Conservation (phyloP, 768 basidiomycete species). For the Dentipellis fragilis region DNA sequence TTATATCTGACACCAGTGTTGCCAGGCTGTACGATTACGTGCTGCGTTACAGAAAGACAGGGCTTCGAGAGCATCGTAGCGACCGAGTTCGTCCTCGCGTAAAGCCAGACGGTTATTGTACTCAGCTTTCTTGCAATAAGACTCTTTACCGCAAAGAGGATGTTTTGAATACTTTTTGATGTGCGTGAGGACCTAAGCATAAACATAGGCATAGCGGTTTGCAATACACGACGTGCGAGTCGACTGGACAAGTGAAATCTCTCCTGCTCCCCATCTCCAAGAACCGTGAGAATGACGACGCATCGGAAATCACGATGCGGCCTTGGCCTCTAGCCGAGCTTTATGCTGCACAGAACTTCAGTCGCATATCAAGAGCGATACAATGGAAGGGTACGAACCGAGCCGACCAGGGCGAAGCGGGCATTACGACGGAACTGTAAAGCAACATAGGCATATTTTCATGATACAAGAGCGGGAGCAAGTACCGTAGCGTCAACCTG, state of each 20-base stretch:
- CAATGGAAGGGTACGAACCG: constrained; percentile 37
- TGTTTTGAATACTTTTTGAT: constrained; percentile 20
- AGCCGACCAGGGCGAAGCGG: constrained; percentile 60
- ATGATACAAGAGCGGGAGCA: background rate
- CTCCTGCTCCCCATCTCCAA: background rate
- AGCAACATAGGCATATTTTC: background rate
- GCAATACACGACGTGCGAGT: constrained; percentile 5
- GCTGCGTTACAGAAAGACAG: constrained; percentile 28
- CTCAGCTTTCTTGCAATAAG: no score
- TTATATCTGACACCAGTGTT: background rate
- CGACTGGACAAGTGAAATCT: constrained; percentile 1
- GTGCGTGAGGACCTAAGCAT: constrained; percentile 9
- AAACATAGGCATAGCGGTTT: constrained; percentile 9
- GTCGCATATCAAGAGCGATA: background rate
- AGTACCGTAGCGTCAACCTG: constrained; percentile 76
- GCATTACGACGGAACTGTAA: constrained; percentile 80
- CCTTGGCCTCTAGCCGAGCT: constrained; percentile 55
- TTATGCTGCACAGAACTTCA: constrained; percentile 36
- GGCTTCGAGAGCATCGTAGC: constrained; percentile 1
- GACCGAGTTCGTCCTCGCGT: background rate
- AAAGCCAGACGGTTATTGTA: no score
- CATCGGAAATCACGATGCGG: constrained; percentile 26
- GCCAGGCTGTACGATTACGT: constrained; percentile 57
- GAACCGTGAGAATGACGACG: background rate
- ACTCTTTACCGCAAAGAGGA: background rate